Percentiles rank a stretch among this genome's conserved stretches.
phyloP scores from a whole-genome alignment of 2,329 filamentous ascomycete species.

The Ophiostoma triangulosporum region DNA sequence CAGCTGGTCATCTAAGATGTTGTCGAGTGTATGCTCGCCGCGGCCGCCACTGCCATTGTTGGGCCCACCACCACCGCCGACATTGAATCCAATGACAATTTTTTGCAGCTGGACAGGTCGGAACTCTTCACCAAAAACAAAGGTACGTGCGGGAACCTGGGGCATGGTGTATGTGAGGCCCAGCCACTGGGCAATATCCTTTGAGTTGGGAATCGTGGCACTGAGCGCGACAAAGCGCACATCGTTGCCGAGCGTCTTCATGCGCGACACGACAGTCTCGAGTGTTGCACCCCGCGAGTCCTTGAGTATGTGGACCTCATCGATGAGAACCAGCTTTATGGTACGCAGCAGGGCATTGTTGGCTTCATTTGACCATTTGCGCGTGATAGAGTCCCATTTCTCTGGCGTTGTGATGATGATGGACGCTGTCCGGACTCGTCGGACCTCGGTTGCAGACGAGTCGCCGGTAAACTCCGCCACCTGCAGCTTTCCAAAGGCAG shows the following conservation, averaged over 20 bases:
- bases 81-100: conserved; percentile 59
- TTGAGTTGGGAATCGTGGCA: conserved; percentile 70
- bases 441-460: conserved; percentile 53
- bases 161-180: conserved; percentile 49
- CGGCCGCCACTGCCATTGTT: not conserved
- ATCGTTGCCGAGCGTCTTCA: conserved; percentile 66
- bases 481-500: conserved; percentile 29
- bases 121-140: conserved; percentile 67
- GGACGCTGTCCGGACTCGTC: conserved; percentile 56
- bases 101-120: conserved; percentile 66
- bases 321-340: conserved; percentile 69
- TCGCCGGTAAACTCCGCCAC: conserved; percentile 75
- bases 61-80: conserved; percentile 16
- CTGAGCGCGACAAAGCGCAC: conserved; percentile 72
- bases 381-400: conserved; percentile 83
- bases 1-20: conserved; percentile 50
- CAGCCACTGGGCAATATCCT: conserved; percentile 69
- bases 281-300: conserved; percentile 66
- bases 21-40: conserved; percentile 61
- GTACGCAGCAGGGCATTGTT: conserved; percentile 45
- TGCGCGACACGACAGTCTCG: conserved; percentile 72
- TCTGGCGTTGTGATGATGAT: conserved; percentile 83
- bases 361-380: conserved; percentile 74
- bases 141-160: conserved; percentile 48
- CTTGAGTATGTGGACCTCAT: conserved; percentile 79